Evolutionary conservation across 2,329 filamentous ascomycete genomes (phyloP), one percentile per base, ranked within the genome.

Genomic region (Paecilomyces niveus): DNA sequence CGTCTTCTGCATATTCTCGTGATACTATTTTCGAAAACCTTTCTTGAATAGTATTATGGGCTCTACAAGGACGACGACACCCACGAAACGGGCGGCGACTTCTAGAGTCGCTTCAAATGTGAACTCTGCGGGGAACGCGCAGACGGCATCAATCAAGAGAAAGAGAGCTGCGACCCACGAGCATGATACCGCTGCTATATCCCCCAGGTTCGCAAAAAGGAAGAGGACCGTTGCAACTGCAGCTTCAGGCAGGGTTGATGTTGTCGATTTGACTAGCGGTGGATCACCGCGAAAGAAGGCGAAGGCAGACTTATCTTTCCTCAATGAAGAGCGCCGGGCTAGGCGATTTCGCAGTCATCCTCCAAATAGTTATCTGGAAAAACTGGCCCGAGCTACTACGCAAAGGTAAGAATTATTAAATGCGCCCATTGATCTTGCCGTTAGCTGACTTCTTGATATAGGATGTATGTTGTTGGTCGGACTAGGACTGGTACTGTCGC

Each of bases 391-490:
- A 54, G 81, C 81, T 3, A 68, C 70, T 24, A 79, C 74, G 5
- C 81, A 84, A 62, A 75, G 78, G 69, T 74, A 63, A 15, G 64
- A 35, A 18, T 35, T 56, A 53, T 35, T 45, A n/a, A 18, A 49
- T 31, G 52, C 21, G 35, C 6, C 1, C 5, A 24, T 6, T 26
- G 8, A 52, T 6, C 8, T 45, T 8, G 22, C 24, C 50, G 2
- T 52, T 13, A 22, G 50, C 50, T 24, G 3, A 52, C 22, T n/a
- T 52, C 21, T 45, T 15, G 18, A 4, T 22, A 9, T 32, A 78
- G 80, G 22, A 83, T 87, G 77, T 84, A 82, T 57, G 78, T 86
- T 7, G 74, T 87, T 22, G 77, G 79, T 50, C 78, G 84, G 51
- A 74, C 68, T 55, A 72, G 80, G 9, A 67, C 69, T 39, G 76